Percentiles rank a stretch among this genome's conserved stretches.
Conservation (phyloP, 2,329 filamentous ascomycete species). For the Colletotrichum lentis region DNA sequence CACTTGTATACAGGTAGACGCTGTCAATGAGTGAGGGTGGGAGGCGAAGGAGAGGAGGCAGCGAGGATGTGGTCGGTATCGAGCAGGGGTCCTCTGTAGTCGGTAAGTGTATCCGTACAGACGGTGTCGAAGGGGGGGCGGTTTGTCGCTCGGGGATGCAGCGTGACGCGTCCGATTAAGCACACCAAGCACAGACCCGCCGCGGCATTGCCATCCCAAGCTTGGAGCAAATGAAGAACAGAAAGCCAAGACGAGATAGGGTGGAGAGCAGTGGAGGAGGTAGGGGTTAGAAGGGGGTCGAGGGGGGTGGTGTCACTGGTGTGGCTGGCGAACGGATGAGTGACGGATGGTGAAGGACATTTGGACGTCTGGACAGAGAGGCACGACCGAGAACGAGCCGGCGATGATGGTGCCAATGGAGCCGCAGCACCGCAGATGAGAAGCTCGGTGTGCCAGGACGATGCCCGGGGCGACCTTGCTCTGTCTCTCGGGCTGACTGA, state of each 20-base stretch:
- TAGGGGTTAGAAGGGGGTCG: slow-evolving; percentile 19
- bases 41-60: not conserved
- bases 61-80: slow-evolving; percentile 8
- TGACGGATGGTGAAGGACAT: slow-evolving; percentile 10
- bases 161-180: slow-evolving; percentile 39
- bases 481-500: not conserved
- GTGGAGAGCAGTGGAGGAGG: slow-evolving; percentile 22
- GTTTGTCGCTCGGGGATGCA: slow-evolving; percentile 33
- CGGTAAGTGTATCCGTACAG: not conserved
- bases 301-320: slow-evolving; percentile 18
- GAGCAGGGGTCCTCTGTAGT: slow-evolving; percentile 3
- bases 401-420: slow-evolving; percentile 29
- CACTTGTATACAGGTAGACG: not conserved
- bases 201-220: slow-evolving; percentile 41
- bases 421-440: slow-evolving; percentile 13
- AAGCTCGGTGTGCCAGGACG: not conserved
- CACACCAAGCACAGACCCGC: slow-evolving; percentile 39
- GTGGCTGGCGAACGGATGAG: slow-evolving; percentile 21
- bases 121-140: slow-evolving; percentile 16
- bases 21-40: not conserved
- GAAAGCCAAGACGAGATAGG: slow-evolving; percentile 38
- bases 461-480: not conserved
- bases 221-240: slow-evolving; percentile 35
- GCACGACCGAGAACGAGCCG: not conserved
- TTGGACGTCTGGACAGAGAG: slow-evolving; percentile 26